Conservation (phyloP, 148 eudicot species). For the Rhododendron griersonianum region DNA sequence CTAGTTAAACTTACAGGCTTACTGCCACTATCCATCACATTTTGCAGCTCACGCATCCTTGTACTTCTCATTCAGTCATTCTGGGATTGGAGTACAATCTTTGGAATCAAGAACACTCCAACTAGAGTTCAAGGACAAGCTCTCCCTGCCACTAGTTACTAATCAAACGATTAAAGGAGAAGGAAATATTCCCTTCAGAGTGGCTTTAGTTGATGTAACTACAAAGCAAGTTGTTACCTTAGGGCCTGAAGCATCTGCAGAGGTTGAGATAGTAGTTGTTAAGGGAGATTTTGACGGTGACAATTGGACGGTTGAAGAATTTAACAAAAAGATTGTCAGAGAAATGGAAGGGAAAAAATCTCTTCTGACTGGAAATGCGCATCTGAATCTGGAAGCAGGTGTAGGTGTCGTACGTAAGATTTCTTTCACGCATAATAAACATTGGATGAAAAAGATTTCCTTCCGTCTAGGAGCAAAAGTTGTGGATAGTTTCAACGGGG, state of each 20-base stretch:
- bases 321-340: slow-evolving; percentile 18
- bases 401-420: slow-evolving; percentile 6
- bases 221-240: slow-evolving; percentile 13
- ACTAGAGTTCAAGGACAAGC: slow-evolving; percentile 23
- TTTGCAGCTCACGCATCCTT: background rate
- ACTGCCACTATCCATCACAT: background rate
- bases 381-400: slow-evolving; percentile 23
- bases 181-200: slow-evolving; percentile 6
- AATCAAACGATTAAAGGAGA: slow-evolving; percentile 20
- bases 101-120: slow-evolving; percentile 19
- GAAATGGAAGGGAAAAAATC: slow-evolving; percentile 20
- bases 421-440: slow-evolving; percentile 20
- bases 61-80: slow-evolving; percentile 12
- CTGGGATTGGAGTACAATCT: slow-evolving; percentile 3
- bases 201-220: slow-evolving; percentile 24
- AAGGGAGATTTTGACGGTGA: slow-evolving; percentile 14
- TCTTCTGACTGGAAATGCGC: slow-evolving; percentile 17
- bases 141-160: slow-evolving; percentile 21
- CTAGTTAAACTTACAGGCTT: background rate
- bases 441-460: slow-evolving; percentile 10
- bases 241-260: slow-evolving; percentile 16
- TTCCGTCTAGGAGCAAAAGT: slow-evolving; percentile 26
- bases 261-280: slow-evolving; percentile 25
- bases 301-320: slow-evolving; percentile 20
- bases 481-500: slow-evolving; percentile 5